Percentiles rank a stretch among this genome's conserved stretches.
phyloP scores from a whole-genome alignment of 108 stramenopile species.

The Cyclotella kingstonii region DNA sequence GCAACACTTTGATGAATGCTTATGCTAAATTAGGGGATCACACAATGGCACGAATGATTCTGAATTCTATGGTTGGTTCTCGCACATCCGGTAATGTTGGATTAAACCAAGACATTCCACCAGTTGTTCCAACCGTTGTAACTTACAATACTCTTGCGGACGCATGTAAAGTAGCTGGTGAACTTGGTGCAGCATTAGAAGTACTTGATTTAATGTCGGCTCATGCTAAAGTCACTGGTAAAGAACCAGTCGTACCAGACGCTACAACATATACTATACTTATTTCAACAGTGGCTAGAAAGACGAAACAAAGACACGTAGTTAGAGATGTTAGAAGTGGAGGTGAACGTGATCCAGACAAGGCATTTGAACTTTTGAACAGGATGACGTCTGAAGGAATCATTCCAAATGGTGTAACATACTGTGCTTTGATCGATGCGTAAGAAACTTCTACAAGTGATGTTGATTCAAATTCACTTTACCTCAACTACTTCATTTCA shows the following conservation, averaged over 20 bases:
- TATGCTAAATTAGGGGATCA: slow-evolving; percentile 78
- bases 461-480: neutral
- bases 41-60: slow-evolving; percentile 51
- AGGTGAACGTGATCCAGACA: slow-evolving; percentile 63
- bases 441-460: neutral
- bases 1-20: slow-evolving; percentile 87
- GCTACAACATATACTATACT: slow-evolving; percentile 76
- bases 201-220: slow-evolving; percentile 42
- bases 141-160: slow-evolving; percentile 85
- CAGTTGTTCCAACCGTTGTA: slow-evolving; percentile 61
- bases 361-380: slow-evolving; percentile 70
- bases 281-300: slow-evolving; percentile 79
- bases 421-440: slow-evolving; percentile 83
- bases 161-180: slow-evolving; percentile 75
- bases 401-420: slow-evolving; percentile 83
- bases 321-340: slow-evolving; percentile 39
- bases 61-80: slow-evolving; percentile 58
- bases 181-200: slow-evolving; percentile 63
- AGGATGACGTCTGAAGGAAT: slow-evolving; percentile 66
- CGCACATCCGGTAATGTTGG: neutral
- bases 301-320: slow-evolving; percentile 32
- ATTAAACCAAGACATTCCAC: slow-evolving; percentile 48
- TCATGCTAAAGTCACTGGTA: slow-evolving; percentile 40
- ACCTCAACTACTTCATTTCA: neutral
- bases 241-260: slow-evolving; percentile 52